Conservation (phyloP, 2,329 filamentous ascomycete species). For the Samsoniella hepiali region DNA sequence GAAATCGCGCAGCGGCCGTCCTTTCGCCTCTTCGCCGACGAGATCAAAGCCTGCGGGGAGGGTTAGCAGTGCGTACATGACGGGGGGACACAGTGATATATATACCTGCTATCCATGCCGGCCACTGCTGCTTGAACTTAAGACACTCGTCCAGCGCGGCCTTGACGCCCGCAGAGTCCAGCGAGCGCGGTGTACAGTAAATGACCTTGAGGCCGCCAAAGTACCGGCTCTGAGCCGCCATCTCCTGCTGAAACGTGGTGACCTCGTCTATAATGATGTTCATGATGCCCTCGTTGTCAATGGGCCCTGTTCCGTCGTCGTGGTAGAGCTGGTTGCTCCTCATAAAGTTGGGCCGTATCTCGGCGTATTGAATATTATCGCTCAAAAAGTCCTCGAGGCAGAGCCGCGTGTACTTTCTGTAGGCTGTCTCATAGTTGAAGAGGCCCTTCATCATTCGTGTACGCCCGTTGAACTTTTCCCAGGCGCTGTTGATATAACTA, state of each 20-base stretch:
- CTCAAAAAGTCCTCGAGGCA: conserved; percentile 60
- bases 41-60: conserved; percentile 57
- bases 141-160: conserved; percentile 59
- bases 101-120: conserved; percentile 55
- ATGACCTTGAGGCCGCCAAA: conserved; percentile 69
- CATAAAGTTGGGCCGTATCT: conserved; percentile 69
- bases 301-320: conserved; percentile 50
- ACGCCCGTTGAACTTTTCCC: conserved; percentile 63
- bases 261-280: conserved; percentile 55
- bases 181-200: conserved; percentile 66
- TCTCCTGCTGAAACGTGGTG: conserved; percentile 41
- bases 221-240: conserved; percentile 29
- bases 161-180: conserved; percentile 45
- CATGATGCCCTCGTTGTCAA: conserved; percentile 60
- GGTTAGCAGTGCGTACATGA: neutral
- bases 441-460: conserved; percentile 72
- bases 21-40: conserved; percentile 64
- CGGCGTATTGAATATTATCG: conserved; percentile 68
- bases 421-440: conserved; percentile 64
- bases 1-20: conserved; percentile 56
- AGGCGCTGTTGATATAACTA: conserved; percentile 38
- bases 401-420: conserved; percentile 55
- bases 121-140: conserved; percentile 54
- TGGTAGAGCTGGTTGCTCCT: conserved; percentile 57
- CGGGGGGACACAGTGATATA: neutral